Conservation (phyloP, 768 basidiomycete species). For the Tulasnella sp. region DNA sequence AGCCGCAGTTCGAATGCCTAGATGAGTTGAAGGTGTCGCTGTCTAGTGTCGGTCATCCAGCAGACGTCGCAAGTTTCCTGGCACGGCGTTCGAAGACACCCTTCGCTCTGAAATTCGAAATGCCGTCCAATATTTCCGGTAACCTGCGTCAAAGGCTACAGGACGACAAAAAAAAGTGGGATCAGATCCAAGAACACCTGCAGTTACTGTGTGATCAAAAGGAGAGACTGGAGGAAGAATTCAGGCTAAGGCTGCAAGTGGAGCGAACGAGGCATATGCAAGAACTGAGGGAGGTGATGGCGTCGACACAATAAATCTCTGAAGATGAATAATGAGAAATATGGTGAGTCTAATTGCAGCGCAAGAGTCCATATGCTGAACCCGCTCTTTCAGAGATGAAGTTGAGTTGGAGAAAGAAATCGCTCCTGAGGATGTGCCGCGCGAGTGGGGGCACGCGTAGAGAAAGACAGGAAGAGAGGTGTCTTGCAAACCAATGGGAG, state of each 20-base stretch:
- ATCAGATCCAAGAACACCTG: neutral
- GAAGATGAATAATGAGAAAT: neutral
- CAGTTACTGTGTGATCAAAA: neutral
- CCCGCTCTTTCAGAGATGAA: neutral
- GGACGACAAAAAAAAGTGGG: neutral
- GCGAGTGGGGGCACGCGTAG: no score
- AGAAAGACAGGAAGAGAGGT: no score
- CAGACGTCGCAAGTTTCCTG: neutral
- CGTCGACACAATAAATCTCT: neutral
- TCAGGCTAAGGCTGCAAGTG: neutral
- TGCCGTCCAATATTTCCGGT: neutral
- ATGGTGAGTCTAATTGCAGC: neutral
- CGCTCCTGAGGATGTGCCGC: no score
- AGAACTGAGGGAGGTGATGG: neutral
- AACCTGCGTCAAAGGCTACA: neutral
- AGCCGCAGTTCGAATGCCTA: neutral
- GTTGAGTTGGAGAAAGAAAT: no score
- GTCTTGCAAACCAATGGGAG: no score
- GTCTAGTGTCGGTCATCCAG: neutral
- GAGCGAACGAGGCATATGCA: neutral
- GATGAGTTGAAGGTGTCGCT: neutral
- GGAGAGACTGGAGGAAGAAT: neutral
- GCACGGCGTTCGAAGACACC: neutral
- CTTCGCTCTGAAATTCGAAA: neutral
- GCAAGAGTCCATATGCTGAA: neutral